Conservation (phyloP, 257 asterid species). For the Salvia rosmarinus region DNA sequence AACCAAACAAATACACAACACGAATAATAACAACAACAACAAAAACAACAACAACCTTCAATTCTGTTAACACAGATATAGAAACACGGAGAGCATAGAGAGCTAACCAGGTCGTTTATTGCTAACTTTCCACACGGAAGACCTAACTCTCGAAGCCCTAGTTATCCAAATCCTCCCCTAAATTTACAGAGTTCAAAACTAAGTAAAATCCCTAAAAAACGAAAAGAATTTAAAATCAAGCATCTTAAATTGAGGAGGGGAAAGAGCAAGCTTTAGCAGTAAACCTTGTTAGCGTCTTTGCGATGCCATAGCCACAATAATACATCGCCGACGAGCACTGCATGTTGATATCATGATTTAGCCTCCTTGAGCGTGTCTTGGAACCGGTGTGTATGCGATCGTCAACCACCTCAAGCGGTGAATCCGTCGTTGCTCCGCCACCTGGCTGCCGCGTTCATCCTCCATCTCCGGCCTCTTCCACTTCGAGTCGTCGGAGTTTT, state of each 20-base stretch:
- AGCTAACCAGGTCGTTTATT: constrained; percentile 76
- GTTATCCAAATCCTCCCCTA: constrained; percentile 70
- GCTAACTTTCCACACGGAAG: constrained; percentile 76
- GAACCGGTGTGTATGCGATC: constrained; percentile 75
- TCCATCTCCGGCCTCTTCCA: constrained; percentile 35
- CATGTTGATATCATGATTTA: constrained; percentile 60
- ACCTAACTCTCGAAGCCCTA: constrained; percentile 65
- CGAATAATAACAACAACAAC: not conserved
- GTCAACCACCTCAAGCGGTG: constrained; percentile 64
- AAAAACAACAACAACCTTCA: not conserved
- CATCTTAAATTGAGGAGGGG: not conserved
- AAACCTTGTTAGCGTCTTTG: constrained; percentile 64
- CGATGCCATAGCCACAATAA: constrained; percentile 60
- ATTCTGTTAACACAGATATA: not conserved
- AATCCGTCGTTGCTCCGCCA: constrained; percentile 33
- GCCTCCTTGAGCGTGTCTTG: constrained; percentile 80
- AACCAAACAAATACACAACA: not conserved
- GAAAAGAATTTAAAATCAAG: not conserved
- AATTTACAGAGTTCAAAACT: constrained; percentile 30
- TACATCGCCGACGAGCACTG: constrained; percentile 80
- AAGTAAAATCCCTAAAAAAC: constrained; percentile 23
- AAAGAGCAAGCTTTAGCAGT: not conserved
- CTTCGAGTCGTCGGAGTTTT: constrained; percentile 22
- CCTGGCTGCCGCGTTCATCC: constrained; percentile 31
- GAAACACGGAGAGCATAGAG: not conserved